Base-by-base conservation (phyloP, 495 filamentous ascomycete species). In the Platismatia glauca region DNA sequence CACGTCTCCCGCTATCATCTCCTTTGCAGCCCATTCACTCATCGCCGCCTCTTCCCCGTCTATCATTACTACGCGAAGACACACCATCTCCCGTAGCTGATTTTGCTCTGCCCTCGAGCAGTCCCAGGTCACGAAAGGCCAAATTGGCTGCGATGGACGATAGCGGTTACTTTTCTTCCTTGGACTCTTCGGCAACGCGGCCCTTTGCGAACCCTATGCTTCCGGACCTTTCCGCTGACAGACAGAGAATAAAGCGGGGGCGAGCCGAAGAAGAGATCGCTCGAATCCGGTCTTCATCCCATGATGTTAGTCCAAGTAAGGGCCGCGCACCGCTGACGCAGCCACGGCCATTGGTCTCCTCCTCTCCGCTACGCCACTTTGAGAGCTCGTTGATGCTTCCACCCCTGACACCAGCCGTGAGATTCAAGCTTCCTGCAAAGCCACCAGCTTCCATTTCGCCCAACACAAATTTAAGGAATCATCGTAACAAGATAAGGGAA, bases 191-290 rank as follows among this genome's bases (percentile, higher is more conserved):
- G 0, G 90, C 80, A n/a, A 79, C 89, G 67, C 82, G 92, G 38
- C 85, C 87, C 34, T 83, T 84, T 58, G 77, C 76, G 9, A 76
- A 83, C 61, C 79, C 89, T 4, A 74, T 87, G 60, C 87, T 85
- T 12, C 90, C 89, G 3, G 90, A 90, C 64, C 67, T 81, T 31
- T 83, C 86, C 66, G 79, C 86, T 37, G 89, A 90, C 52, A 86
- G 86, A 20, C 88, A 85, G 37, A 84, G 84, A 56, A 84, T 91
- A 60, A 95, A 92, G 75, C 84, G 89, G 59, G 94, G 94, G 29
- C 86, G 94, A 52, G 89, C 94, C 15, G 94, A 97, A 70, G 94
- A 93, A 67, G 94, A 96, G 75, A 97, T 98, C 76, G 89, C 89
- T 53, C 89, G 94, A 38, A 90, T 97, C 34, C 88, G 94, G 63